Percentiles rank a stretch among this genome's conserved stretches.
phyloP scores from a whole-genome alignment of 176 grass and related monocot genomes.

The Bolboschoenus planiculmis region DNA sequence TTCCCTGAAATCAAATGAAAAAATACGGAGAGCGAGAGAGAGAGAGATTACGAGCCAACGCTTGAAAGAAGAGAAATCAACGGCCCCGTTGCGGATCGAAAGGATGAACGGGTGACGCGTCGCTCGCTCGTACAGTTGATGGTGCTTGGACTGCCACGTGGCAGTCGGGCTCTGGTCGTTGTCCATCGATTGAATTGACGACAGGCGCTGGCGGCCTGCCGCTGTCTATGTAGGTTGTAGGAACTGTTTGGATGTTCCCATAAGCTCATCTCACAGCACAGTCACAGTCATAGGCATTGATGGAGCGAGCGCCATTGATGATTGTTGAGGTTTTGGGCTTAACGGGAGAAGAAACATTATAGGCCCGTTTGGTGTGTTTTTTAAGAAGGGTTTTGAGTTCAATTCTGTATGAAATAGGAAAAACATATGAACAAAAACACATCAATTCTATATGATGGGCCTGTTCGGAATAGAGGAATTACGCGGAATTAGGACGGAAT shows the following conservation, averaged over 20 bases:
- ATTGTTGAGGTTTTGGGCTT: not conserved
- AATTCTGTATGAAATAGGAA: no score
- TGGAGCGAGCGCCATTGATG: no score
- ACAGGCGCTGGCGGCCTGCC: not conserved
- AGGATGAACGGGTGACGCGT: constrained; percentile 70
- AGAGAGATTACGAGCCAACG: constrained; percentile 64
- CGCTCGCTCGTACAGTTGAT: constrained; percentile 47
- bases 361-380: not conserved
- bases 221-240: not conserved
- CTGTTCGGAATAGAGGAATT: no score
- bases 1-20: not conserved
- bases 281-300: no score
- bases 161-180: constrained; percentile 22
- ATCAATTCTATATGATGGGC: no score
- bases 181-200: not conserved
- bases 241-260: no score
- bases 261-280: no score
- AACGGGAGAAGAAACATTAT: not conserved
- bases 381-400: not conserved
- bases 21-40: not conserved
- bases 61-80: constrained; percentile 63
- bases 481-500: no score
- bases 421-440: no score
- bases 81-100: constrained; percentile 61
- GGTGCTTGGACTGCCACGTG: constrained; percentile 46